Conservation (phyloP, 208 protist species). For the Endotrypanum monterogeii region DNA sequence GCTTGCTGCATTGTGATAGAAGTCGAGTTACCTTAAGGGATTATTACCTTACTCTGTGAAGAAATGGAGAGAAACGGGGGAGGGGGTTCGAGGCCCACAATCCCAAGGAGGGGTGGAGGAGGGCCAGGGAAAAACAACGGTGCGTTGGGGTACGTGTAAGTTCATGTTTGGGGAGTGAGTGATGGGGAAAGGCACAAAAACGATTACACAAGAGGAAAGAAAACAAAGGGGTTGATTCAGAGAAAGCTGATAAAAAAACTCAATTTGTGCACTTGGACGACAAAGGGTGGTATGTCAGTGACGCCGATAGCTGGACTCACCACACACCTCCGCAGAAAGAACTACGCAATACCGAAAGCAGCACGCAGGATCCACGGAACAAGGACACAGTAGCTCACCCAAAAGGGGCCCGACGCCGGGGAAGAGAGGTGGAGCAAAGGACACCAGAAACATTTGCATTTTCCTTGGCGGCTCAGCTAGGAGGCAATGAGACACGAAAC, state of each 20-base stretch:
- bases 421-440: background rate
- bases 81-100: background rate
- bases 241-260: constrained; percentile 17
- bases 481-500: background rate
- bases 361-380: background rate
- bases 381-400: background rate
- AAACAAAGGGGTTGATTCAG: background rate
- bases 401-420: background rate
- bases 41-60: constrained; percentile 26
- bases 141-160: constrained; percentile 15
- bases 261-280: background rate
- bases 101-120: background rate
- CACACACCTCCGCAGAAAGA: constrained; percentile 4
- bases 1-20: constrained; percentile 52
- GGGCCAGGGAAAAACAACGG: background rate
- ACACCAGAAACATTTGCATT: background rate
- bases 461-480: background rate
- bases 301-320: background rate
- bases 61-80: background rate
- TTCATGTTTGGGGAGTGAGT: constrained; percentile 9
- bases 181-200: constrained; percentile 1
- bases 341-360: constrained; percentile 9
- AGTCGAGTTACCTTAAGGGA: constrained; percentile 15
- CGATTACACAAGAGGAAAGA: constrained; percentile 15
- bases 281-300: background rate